Evolutionary conservation across 257 asterid species (phyloP).

Genomic region (Pogostemon cablin): DNA sequence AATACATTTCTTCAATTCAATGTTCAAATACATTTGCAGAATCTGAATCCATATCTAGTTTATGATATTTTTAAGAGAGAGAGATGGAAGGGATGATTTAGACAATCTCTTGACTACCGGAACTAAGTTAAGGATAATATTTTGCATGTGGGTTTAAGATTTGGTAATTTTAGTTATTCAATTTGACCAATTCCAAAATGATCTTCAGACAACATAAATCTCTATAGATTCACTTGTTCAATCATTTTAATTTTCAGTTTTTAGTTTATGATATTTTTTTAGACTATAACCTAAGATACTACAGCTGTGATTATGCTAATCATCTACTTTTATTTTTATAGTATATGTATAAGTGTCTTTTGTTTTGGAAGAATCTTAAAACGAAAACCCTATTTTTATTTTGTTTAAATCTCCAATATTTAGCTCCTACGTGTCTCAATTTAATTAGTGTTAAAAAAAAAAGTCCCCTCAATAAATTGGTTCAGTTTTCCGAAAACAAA

Average conservation of each 20-base stretch:
- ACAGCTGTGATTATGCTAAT: slow-evolving; percentile 33
- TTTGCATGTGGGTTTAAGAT: slow-evolving; percentile 54
- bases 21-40: slow-evolving; percentile 32
- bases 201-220: slow-evolving; percentile 51
- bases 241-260: slow-evolving; percentile 6
- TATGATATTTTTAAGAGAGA: slow-evolving; percentile 7
- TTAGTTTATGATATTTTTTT: not conserved
- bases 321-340: slow-evolving; percentile 8
- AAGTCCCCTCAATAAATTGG: too few relatives aligned
- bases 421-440: too few relatives aligned
- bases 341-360: not conserved
- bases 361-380: not conserved
- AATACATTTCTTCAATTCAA: not conserved
- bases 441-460: too few relatives aligned
- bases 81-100: slow-evolving; percentile 20
- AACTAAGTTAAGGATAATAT: slow-evolving; percentile 24
- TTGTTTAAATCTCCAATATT: too few relatives aligned
- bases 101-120: slow-evolving; percentile 26
- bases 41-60: slow-evolving; percentile 12
- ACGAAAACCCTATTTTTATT: too few relatives aligned
- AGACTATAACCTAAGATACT: slow-evolving; percentile 22
- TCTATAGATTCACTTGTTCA: slow-evolving; percentile 48
- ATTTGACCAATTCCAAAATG: slow-evolving; percentile 16
- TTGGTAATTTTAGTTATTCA: slow-evolving; percentile 28
- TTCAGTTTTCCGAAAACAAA: too few relatives aligned